These are phyloP conservation scores for Eustoma russellianum DNA, from an alignment of 257 asterid species.

Conservation along the genomic window DNA sequence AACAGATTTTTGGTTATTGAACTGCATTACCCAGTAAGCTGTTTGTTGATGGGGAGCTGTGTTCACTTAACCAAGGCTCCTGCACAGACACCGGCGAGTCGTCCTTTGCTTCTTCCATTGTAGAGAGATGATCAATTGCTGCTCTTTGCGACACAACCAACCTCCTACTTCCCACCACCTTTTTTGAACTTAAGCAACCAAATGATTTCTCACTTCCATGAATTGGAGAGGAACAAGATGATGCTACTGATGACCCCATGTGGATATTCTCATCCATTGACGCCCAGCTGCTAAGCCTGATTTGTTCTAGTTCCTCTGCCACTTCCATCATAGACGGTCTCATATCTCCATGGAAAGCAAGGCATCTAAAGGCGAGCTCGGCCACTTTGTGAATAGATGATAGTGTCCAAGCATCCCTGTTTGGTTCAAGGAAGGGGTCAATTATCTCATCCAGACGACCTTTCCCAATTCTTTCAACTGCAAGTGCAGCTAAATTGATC, in stretches of 20 bases:
- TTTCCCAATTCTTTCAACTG: conserved; percentile 69
- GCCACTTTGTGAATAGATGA: conserved; percentile 73
- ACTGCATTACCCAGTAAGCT: conserved; percentile 48
- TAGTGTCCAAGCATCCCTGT: conserved; percentile 90
- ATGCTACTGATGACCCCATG: conserved; percentile 42
- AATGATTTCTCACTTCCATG: conserved; percentile 59
- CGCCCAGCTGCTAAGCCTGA: conserved; percentile 68
- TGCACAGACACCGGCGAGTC: conserved; percentile 75
- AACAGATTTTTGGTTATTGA: conserved; percentile 11
- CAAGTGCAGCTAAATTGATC: conserved; percentile 78
- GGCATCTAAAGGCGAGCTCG: conserved; percentile 89
- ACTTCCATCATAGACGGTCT: conserved; percentile 96
- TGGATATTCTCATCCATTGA: conserved; percentile 47
- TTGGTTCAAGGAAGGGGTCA: conserved; percentile 65
- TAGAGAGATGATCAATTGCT: conserved; percentile 5
- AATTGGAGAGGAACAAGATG: conserved; percentile 59
- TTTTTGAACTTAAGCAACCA: conserved; percentile 24
- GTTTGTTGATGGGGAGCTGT: conserved; percentile 74
- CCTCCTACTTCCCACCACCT: conserved; percentile 43
- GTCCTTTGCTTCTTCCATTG: conserved; percentile 34
- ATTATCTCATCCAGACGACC: conserved; percentile 80
- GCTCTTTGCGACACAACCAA: conserved; percentile 30
- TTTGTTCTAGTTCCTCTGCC: conserved; percentile 88
- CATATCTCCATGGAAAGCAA: conserved; percentile 81
- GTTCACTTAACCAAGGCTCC: conserved; percentile 72